A percentile compares a stretch with the other conserved stretches of the same genome.
phyloP scores from a whole-genome alignment of 202 grass and related monocot genomes.

The Hordeum pubiflorum region DNA sequence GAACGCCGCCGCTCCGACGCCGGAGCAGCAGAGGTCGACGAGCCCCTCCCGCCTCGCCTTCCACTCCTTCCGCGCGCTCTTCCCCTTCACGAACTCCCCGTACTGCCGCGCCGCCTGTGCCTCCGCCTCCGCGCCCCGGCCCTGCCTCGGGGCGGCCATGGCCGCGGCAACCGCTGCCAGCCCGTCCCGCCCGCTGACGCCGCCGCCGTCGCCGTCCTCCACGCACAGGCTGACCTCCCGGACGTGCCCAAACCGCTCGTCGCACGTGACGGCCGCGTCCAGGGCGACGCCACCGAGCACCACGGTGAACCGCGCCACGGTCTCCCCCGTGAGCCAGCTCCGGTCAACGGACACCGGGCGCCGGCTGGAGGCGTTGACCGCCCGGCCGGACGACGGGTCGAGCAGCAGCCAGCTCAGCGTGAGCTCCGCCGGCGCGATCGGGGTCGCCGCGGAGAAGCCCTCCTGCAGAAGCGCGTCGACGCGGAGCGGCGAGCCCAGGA shows the following conservation, averaged over 20 bases:
- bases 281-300: conserved; percentile 33
- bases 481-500: conserved; percentile 63
- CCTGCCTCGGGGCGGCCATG: conserved; percentile 17
- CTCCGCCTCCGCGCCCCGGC: conserved; percentile 3
- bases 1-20: conserved; percentile 37
- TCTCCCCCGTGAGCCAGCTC: conserved; percentile 58
- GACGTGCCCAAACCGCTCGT: conserved; percentile 36
- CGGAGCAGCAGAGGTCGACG: conserved; percentile 51
- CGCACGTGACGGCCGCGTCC: conserved; percentile 39
- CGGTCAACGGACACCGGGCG: conserved; percentile 47
- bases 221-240: conserved; percentile 54
- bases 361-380: conserved; percentile 53
- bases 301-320: conserved; percentile 39
- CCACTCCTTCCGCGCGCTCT: conserved; percentile 40
- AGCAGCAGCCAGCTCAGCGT: conserved; percentile 66
- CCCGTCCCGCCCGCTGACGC: conserved; percentile 43
- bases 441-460: conserved; percentile 12
- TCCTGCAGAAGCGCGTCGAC: conserved; percentile 57
- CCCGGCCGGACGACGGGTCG: conserved; percentile 34
- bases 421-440: conserved; percentile 23
- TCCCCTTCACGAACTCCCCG: conserved; percentile 39
- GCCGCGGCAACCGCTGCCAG: conserved; percentile 36
- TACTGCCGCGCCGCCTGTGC: conserved; percentile 13
- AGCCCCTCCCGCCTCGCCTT: conserved; percentile 25
- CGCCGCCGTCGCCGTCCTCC: conserved; percentile 38